Conservation (phyloP, 768 basidiomycete genomes). For the Russula sp. region DNA sequence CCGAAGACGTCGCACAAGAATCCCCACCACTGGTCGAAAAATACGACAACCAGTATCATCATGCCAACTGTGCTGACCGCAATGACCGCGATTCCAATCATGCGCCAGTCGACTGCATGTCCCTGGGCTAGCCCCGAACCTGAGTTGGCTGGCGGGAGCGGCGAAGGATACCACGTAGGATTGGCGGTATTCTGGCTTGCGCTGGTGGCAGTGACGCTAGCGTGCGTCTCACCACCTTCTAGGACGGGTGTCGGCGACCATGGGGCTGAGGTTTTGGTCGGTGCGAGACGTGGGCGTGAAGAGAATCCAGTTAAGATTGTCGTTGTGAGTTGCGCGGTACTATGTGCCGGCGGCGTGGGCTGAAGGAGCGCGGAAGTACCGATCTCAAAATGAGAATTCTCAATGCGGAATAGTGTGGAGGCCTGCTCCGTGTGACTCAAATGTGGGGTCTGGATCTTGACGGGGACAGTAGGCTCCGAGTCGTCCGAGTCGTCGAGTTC, state of each 20-base stretch:
- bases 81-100: conserved; percentile 65
- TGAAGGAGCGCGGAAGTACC: neutral
- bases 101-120: conserved; percentile 51
- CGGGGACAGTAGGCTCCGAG: conserved; percentile 1
- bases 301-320: neutral
- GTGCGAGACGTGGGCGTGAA: neutral
- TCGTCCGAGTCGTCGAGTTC: conserved; percentile 12
- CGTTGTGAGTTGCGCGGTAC: neutral
- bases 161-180: conserved; percentile 1
- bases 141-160: neutral
- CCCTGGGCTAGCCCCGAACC: conserved; percentile 19
- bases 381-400: conserved; percentile 3
- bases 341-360: neutral
- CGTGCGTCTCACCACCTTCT: conserved; percentile 3
- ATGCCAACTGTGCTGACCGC: conserved; percentile 57
- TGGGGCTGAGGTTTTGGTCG: neutral
- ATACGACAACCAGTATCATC: conserved; percentile 55
- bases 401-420: conserved; percentile 19
- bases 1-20: conserved; percentile 53
- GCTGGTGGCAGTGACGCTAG: neutral
- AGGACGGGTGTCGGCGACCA: neutral
- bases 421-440: conserved; percentile 24
- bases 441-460: conserved; percentile 5
- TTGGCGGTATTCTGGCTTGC: conserved; percentile 1
- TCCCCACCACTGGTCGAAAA: conserved; percentile 70